Base-by-base conservation (phyloP, 1,139 yeast genomes). In the Yamadazyma siamensis region DNA sequence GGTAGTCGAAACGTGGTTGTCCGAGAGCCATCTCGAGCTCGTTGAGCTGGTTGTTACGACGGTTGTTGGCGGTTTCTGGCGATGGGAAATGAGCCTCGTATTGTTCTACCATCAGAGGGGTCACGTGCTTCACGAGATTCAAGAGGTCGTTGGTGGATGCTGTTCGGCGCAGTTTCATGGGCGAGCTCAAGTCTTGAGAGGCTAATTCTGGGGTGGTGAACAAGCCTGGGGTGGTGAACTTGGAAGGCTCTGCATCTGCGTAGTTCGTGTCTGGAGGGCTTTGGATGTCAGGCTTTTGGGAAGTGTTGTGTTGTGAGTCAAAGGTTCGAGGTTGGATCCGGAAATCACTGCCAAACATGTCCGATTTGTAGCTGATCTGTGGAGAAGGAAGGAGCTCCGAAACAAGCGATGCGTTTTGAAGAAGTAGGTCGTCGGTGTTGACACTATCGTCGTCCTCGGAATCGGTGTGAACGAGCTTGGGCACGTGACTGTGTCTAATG, bases 301-400 rank as follows among this genome's bases (percentile, higher is more conserved):
- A 23, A n/a, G 29, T 36, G n/a, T n/a, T n/a, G n/a, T n/a, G n/a
- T n/a, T n/a, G n/a, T n/a, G n/a, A n/a, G n/a, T n/a, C n/a, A n/a
- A n/a, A n/a, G n/a, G n/a, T n/a, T n/a, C n/a, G n/a, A 8, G 36
- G 36, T 7, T 35, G 34, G 11, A 43, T 24, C 17, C 35, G 43
- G 26, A 44, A 40, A 16, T 40, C 46, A 30, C 44, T 41, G 4
- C 61, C 63, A 36, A 59, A 56, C 16, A 57, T 47, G 21, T 57
- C 54, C 1, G 65, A 56, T 11, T 58, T 43, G 27, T 56, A 55
- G 33, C 68, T 61, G 13, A 63, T 59, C 40, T 63, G 69, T 3
- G 70, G 70, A 1, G 70, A 63, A 1, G 70, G 69, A 11, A 63
- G 46, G 6, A 58, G 36, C 8, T 54, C 68, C 0, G 68, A 59